Percentiles rank a stretch among this genome's conserved stretches.
These are phyloP conservation scores for Fragaria ananassa DNA, from an alignment of 306 rosid species.

Conservation along the genomic window DNA sequence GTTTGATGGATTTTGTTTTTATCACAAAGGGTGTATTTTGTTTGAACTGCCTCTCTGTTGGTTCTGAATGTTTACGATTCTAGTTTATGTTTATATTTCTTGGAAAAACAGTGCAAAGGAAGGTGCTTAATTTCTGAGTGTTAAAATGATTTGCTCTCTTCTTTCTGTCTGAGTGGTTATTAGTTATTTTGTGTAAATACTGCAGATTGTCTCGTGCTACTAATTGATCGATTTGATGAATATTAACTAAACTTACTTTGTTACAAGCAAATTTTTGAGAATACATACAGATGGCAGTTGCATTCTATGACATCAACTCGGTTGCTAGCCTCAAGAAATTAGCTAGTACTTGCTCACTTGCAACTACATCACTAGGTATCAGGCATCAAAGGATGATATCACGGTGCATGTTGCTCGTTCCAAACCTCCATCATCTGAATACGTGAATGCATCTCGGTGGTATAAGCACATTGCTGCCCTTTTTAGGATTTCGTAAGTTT, in stretches of 20 bases:
- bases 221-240: background rate
- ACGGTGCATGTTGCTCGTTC: conserved; percentile 59
- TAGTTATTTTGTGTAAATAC: too few species aligned
- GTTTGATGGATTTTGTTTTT: too few species aligned
- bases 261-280: background rate
- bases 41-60: too few species aligned
- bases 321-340: conserved; percentile 73
- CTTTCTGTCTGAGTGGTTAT: too few species aligned
- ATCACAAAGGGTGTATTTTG: too few species aligned
- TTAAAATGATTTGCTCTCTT: too few species aligned
- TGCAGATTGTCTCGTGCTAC: background rate
- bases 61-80: too few species aligned
- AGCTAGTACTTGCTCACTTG: conserved; percentile 76
- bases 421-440: conserved; percentile 49
- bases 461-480: conserved; percentile 74
- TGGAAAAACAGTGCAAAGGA: too few species aligned
- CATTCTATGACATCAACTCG: conserved; percentile 47
- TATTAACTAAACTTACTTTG: background rate
- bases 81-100: too few species aligned
- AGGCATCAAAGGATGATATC: conserved; percentile 88
- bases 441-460: conserved; percentile 75
- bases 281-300: conserved; percentile 59
- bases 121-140: too few species aligned
- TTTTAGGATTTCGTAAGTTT: conserved; percentile 78
- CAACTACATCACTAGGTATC: conserved; percentile 84